These are phyloP conservation scores for Wickerhamomyces sydowiorum DNA, from an alignment of 805 yeast species.

Conservation along the genomic window DNA sequence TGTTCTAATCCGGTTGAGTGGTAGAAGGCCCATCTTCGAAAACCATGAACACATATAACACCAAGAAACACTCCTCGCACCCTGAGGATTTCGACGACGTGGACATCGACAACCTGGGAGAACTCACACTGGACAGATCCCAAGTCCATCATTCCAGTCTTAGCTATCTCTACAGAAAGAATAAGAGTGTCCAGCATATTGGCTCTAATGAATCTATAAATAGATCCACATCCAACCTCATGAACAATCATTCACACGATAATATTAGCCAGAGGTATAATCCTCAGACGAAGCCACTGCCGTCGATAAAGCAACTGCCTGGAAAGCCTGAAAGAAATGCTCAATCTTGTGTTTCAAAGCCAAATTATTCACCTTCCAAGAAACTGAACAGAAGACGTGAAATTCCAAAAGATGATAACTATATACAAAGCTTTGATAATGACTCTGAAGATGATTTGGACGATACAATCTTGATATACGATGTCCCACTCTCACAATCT, in stretches of 20 bases:
- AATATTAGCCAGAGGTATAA: not conserved
- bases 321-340: not conserved
- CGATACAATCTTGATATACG: constrained; percentile 47
- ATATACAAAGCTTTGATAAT: constrained; percentile 17
- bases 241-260: constrained; percentile 8
- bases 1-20: not conserved
- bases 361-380: constrained; percentile 17
- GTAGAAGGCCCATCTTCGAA: no score
- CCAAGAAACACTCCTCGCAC: constrained; percentile 11
- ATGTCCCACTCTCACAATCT: constrained; percentile 61
- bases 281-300: not conserved
- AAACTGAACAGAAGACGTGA: constrained; percentile 11
- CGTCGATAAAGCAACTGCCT: not conserved
- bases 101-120: constrained; percentile 11
- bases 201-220: constrained; percentile 4
- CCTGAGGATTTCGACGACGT: constrained; percentile 16
- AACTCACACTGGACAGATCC: not conserved
- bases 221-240: constrained; percentile 12
- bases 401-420: constrained; percentile 10
- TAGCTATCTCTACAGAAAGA: constrained; percentile 5
- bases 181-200: constrained; percentile 1
- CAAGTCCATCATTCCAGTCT: constrained; percentile 4
- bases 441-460: constrained; percentile 52
- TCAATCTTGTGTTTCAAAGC: not conserved
- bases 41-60: not conserved